Evolutionary conservation across 495 filamentous ascomycete genomes (phyloP).

Genomic region (Tuber magnatum): DNA sequence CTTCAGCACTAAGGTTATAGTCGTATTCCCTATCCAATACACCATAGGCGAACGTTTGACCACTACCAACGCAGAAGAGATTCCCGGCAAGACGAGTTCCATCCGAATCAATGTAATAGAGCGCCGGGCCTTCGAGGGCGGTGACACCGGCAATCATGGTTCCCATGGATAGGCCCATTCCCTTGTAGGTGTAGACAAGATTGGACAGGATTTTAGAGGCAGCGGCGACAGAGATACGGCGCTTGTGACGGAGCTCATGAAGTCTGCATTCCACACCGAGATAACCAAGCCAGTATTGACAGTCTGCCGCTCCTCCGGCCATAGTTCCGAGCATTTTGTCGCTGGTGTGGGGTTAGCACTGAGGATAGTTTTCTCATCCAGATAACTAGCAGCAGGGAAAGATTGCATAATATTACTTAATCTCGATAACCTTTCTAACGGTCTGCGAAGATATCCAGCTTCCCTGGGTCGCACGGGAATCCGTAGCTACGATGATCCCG

Average conservation of each 20-base stretch:
- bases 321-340: slow-evolving; percentile 82
- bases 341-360: slow-evolving; percentile 12
- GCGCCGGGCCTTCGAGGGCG: slow-evolving; percentile 86
- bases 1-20: slow-evolving; percentile 76
- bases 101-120: slow-evolving; percentile 99
- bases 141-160: slow-evolving; percentile 99
- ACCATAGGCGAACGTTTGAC: slow-evolving; percentile 98
- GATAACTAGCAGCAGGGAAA: background rate
- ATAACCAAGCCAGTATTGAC: slow-evolving; percentile 99
- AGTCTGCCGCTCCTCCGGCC: slow-evolving; percentile 97
- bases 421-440: slow-evolving; percentile 98
- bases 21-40: slow-evolving; percentile 91
- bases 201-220: slow-evolving; percentile 98
- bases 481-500: slow-evolving; percentile 95
- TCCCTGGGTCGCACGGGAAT: slow-evolving; percentile 90
- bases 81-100: slow-evolving; percentile 88
- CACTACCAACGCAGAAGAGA: slow-evolving; percentile 94
- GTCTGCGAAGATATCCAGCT: slow-evolving; percentile 99
- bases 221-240: slow-evolving; percentile 91
- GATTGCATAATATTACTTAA: slow-evolving; percentile 53
- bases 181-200: slow-evolving; percentile 96
- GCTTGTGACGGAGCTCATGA: slow-evolving; percentile 98
- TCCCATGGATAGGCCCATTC: slow-evolving; percentile 94
- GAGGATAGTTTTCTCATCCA: slow-evolving; percentile 3
- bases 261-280: slow-evolving; percentile 97